These are phyloP conservation scores for Leptographium lundbergii DNA, from an alignment of 2,329 filamentous ascomycete species.

Conservation along the genomic window DNA sequence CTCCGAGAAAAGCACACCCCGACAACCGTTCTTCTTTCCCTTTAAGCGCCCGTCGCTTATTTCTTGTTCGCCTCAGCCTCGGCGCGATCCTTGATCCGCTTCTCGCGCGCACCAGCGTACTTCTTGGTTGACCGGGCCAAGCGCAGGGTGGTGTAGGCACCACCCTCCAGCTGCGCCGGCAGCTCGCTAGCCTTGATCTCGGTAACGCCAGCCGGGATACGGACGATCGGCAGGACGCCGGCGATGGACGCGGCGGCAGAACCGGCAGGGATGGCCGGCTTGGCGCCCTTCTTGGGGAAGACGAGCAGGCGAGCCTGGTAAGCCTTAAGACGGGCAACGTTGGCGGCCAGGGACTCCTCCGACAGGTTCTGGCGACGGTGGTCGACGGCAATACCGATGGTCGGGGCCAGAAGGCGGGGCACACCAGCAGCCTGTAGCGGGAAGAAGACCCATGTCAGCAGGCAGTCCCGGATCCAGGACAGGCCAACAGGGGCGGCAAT, in stretches of 20 bases:
- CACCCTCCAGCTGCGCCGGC: slow-evolving; percentile 63
- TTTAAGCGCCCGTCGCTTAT: slow-evolving; percentile 33
- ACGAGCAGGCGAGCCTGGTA: slow-evolving; percentile 95
- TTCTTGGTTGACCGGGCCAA: slow-evolving; percentile 73
- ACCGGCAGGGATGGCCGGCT: slow-evolving; percentile 78
- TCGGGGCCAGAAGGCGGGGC: slow-evolving; percentile 83
- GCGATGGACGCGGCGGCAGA: slow-evolving; percentile 47
- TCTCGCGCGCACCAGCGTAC: slow-evolving; percentile 74
- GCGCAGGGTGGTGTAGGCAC: slow-evolving; percentile 74
- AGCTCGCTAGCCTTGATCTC: slow-evolving; percentile 76
- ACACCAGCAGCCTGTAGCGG: slow-evolving; percentile 76
- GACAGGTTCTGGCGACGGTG: slow-evolving; percentile 93
- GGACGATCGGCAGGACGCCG: slow-evolving; percentile 59
- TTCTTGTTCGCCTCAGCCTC: slow-evolving; percentile 79
- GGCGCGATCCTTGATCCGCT: slow-evolving; percentile 80
- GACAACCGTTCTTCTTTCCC: background rate
- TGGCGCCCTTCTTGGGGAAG: slow-evolving; percentile 95
- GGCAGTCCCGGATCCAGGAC: background rate
- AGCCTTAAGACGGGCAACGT: slow-evolving; percentile 95
- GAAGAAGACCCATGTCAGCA: background rate
- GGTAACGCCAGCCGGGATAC: slow-evolving; percentile 50
- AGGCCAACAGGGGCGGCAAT: background rate
- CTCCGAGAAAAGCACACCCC: background rate
- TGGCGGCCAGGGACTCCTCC: slow-evolving; percentile 86
- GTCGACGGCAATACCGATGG: slow-evolving; percentile 96